These are phyloP conservation scores for Phoma sp. DNA, from an alignment of 2,329 filamentous ascomycete species.

Conservation along the genomic window DNA sequence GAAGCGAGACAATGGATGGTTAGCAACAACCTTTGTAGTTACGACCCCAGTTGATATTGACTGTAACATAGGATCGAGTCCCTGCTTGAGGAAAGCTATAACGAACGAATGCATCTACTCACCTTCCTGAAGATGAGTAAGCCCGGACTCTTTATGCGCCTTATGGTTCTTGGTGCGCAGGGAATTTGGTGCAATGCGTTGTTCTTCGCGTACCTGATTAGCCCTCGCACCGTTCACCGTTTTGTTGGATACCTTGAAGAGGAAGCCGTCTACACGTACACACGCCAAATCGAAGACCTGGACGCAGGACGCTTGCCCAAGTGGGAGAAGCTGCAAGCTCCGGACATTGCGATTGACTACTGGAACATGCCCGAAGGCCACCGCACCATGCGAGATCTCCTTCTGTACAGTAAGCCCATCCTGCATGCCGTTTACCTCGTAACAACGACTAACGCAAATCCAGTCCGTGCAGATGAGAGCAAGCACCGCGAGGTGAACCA, in stretches of 20 bases:
- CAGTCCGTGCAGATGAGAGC: slow-evolving; percentile 49
- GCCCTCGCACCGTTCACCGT: slow-evolving; percentile 86
- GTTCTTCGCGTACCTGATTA: slow-evolving; percentile 87
- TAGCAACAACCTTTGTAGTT: slow-evolving; percentile 16
- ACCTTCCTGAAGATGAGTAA: slow-evolving; percentile 93
- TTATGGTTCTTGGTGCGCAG: slow-evolving; percentile 88
- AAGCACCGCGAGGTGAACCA: slow-evolving; percentile 92
- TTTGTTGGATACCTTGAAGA: slow-evolving; percentile 98
- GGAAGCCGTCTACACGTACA: slow-evolving; percentile 96
- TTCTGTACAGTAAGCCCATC: slow-evolving; percentile 77
- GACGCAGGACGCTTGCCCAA: slow-evolving; percentile 82
- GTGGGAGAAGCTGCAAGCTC: slow-evolving; percentile 80
- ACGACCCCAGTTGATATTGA: slow-evolving; percentile 12
- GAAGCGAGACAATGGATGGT: slow-evolving; percentile 92
- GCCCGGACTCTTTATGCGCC: slow-evolving; percentile 86
- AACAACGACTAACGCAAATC: slow-evolving; percentile 1
- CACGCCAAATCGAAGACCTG: slow-evolving; percentile 84
- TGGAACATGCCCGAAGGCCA: slow-evolving; percentile 92
- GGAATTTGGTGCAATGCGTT: slow-evolving; percentile 96
- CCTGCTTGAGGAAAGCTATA: slow-evolving; percentile 86
- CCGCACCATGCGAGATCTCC: slow-evolving; percentile 82
- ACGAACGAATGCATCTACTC: slow-evolving; percentile 91
- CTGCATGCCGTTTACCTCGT: neutral
- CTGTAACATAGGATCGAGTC: slow-evolving; percentile 77
- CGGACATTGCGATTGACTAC: slow-evolving; percentile 88